These are phyloP conservation scores for Aspergillus eucalypticola DNA, from an alignment of 2,329 filamentous ascomycete species.

Conservation along the genomic window DNA sequence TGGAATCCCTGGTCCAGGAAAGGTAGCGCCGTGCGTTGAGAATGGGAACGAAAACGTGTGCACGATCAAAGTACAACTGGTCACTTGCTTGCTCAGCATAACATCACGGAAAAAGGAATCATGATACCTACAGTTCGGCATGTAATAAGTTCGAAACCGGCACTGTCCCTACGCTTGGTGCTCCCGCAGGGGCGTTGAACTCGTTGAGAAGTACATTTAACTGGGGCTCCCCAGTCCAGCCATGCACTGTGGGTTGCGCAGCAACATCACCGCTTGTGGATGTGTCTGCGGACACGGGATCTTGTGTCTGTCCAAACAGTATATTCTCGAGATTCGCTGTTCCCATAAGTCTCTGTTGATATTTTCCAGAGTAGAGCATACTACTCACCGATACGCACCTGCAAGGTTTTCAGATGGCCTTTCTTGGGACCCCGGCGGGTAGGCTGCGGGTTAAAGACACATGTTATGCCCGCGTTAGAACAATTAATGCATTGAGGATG, in stretches of 20 bases:
- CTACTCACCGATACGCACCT: constrained; percentile 9
- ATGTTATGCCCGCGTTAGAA: background rate
- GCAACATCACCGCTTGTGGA: background rate
- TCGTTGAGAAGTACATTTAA: background rate
- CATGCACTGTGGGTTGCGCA: background rate
- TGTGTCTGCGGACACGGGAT: background rate
- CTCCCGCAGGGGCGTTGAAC: background rate
- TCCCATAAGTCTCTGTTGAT: background rate
- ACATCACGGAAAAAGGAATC: background rate
- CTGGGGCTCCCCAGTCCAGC: background rate
- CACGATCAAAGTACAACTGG: constrained; percentile 19
- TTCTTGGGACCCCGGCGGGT: constrained; percentile 12
- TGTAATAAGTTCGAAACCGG: background rate
- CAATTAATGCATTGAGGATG: constrained; percentile 14
- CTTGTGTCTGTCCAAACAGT: background rate
- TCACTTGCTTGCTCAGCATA: constrained; percentile 5
- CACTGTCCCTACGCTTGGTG: background rate
- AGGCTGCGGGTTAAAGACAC: constrained; percentile 3
- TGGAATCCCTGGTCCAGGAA: background rate
- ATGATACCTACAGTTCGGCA: background rate
- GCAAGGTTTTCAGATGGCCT: constrained; percentile 8
- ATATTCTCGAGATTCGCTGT: constrained; percentile 5
- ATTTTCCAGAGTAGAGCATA: no score
- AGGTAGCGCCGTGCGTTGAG: constrained; percentile 10
- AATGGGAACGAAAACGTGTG: constrained; percentile 12